Conservation (phyloP, 495 filamentous ascomycete species). For the Aspergillus funiculosus region DNA sequence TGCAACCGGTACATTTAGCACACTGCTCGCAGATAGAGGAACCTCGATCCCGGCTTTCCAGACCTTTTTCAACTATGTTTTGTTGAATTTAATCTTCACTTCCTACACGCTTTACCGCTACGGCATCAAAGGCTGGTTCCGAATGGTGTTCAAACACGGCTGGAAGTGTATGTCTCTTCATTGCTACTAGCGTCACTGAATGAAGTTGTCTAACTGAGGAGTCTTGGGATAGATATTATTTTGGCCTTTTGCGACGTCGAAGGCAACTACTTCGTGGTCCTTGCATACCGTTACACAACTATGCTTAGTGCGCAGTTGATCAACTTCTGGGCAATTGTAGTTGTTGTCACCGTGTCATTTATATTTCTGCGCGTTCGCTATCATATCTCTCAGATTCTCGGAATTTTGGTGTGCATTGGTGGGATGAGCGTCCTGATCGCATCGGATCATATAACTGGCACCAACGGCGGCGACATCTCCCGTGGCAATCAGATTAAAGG, state of each 20-base stretch:
- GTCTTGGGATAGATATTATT: constrained; percentile 78
- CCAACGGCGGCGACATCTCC: constrained; percentile 54
- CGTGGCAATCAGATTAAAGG: constrained; percentile 70
- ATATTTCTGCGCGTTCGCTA: constrained; percentile 80
- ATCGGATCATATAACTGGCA: constrained; percentile 75
- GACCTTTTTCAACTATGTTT: constrained; percentile 85
- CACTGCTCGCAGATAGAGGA: constrained; percentile 58
- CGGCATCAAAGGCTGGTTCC: constrained; percentile 64
- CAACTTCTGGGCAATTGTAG: constrained; percentile 97
- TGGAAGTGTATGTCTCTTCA: constrained; percentile 64
- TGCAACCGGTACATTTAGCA: constrained; percentile 79
- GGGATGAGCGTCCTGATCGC: constrained; percentile 87
- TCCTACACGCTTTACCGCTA: constrained; percentile 76
- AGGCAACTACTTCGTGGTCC: constrained; percentile 95
- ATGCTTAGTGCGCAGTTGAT: constrained; percentile 89
- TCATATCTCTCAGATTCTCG: constrained; percentile 71
- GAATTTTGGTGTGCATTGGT: constrained; percentile 85
- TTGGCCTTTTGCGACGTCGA: constrained; percentile 89
- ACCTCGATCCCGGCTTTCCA: constrained; percentile 96
- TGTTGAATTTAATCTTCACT: constrained; percentile 79
- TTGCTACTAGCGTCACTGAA: constrained; percentile 9
- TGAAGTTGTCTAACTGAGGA: not conserved
- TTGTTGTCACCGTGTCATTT: constrained; percentile 83
- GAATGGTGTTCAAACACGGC: constrained; percentile 59
- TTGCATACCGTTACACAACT: constrained; percentile 89